Percentiles rank a stretch among this genome's conserved stretches.
Evolutionary conservation across 225 moss, liverwort and hornwort species (phyloP).

Genomic region (Physcomitrium patens): DNA sequence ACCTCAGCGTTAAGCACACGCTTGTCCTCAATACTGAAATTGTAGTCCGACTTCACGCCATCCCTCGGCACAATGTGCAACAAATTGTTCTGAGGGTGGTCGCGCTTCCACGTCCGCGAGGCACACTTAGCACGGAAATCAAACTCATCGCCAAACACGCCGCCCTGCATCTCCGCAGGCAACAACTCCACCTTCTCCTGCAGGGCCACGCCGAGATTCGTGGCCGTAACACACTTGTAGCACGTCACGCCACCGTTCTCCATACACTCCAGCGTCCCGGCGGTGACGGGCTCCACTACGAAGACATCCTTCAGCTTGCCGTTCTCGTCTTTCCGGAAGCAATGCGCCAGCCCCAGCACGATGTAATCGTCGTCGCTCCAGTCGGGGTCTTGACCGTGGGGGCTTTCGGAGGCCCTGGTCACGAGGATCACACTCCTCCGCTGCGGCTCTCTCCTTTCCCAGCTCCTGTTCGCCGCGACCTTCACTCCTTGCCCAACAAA

Average conservation of each 20-base stretch:
- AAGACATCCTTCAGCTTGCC: slow-evolving; percentile 73
- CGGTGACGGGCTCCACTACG: slow-evolving; percentile 88
- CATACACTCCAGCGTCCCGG: slow-evolving; percentile 92
- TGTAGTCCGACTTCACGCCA: slow-evolving; percentile 73
- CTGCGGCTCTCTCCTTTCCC: neutral
- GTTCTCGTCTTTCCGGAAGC: slow-evolving; percentile 76
- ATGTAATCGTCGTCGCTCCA: slow-evolving; percentile 78
- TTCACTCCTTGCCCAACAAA: slow-evolving; percentile 15
- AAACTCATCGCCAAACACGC: slow-evolving; percentile 57
- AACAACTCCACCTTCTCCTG: slow-evolving; percentile 69
- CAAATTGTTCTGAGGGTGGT: slow-evolving; percentile 60
- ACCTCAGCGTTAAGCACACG: slow-evolving; percentile 72
- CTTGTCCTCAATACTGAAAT: slow-evolving; percentile 64
- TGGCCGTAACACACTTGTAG: slow-evolving; percentile 76
- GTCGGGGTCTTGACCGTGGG: slow-evolving; percentile 72
- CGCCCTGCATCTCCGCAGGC: slow-evolving; percentile 56
- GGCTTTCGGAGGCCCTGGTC: slow-evolving; percentile 35
- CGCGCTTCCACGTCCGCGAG: slow-evolving; percentile 73
- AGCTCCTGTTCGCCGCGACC: neutral
- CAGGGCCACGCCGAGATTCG: slow-evolving; percentile 80
- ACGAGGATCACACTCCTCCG: slow-evolving; percentile 9
- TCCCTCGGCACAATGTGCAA: slow-evolving; percentile 56
- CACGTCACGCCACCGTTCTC: slow-evolving; percentile 94
- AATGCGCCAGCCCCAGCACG: slow-evolving; percentile 81
- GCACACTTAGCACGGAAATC: slow-evolving; percentile 73